Evolutionary conservation across 176 grass and related monocot genomes (phyloP).

Genomic region (Carex kokanica): DNA sequence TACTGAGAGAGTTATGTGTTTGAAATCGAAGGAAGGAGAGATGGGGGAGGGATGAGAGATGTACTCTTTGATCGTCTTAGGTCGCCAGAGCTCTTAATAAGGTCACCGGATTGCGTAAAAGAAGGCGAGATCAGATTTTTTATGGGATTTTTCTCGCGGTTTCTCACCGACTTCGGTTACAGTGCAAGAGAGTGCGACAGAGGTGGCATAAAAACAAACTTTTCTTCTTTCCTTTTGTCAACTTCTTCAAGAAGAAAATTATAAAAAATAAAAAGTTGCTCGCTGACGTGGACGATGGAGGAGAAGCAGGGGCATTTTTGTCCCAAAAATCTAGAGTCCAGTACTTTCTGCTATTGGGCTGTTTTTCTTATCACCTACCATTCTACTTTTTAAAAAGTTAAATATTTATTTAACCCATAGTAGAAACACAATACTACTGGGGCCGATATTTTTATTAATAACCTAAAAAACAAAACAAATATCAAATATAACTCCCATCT

Average conservation of each 20-base stretch:
- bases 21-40: not conserved
- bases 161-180: not conserved
- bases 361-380: too few relatives aligned
- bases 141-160: not conserved
- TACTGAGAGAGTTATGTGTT: not conserved
- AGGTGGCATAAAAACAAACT: not conserved
- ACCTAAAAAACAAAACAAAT: too few relatives aligned
- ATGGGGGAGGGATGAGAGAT: not conserved
- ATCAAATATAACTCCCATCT: too few relatives aligned
- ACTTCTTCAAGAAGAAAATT: not conserved
- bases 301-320: not conserved
- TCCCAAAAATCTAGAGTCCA: not conserved
- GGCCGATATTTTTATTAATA: too few relatives aligned
- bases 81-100: not conserved
- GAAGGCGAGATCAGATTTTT: not conserved
- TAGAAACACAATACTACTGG: too few relatives aligned
- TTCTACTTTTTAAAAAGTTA: too few relatives aligned
- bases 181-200: not conserved
- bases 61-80: not conserved
- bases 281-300: not conserved
- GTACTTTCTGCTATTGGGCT: not conserved
- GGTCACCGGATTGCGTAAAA: not conserved
- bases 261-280: not conserved
- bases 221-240: not conserved
- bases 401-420: too few relatives aligned